Evolutionary conservation across 768 basidiomycete genomes (phyloP).

Genomic region (Leucogyrophana mollusca): DNA sequence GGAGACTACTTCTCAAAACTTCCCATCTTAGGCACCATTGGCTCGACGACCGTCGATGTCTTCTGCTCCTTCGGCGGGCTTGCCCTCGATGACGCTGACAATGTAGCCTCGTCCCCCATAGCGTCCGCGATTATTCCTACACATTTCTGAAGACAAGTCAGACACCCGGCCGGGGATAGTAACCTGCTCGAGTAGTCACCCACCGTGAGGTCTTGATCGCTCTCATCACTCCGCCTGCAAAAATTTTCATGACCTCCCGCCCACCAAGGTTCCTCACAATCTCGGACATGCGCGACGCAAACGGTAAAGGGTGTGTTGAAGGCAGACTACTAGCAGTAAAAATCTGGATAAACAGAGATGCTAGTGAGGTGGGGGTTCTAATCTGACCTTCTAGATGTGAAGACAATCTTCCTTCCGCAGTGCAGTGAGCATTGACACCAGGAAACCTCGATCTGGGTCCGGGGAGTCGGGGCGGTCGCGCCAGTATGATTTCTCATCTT

Average conservation of each 20-base stretch:
- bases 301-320: conserved; percentile 45
- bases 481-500: conserved; percentile 49
- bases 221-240: conserved; percentile 59
- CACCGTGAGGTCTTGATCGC: conserved; percentile 59
- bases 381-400: conserved; percentile 48
- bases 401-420: conserved; percentile 51
- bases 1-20: conserved; percentile 73
- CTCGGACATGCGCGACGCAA: conserved; percentile 42
- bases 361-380: too few species aligned
- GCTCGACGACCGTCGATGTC: conserved; percentile 35
- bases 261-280: conserved; percentile 60
- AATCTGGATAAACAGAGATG: conserved; percentile 11
- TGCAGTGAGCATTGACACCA: conserved; percentile 37
- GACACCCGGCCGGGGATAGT: neutral
- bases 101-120: conserved; percentile 49
- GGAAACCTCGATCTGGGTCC: conserved; percentile 48
- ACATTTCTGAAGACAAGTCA: conserved; percentile 41
- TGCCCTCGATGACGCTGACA: conserved; percentile 90
- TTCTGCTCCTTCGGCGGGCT: conserved; percentile 33
- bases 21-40: conserved; percentile 68
- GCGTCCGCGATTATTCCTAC: conserved; percentile 45
- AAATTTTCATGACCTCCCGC: conserved; percentile 72
- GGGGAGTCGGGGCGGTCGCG: conserved; percentile 49
- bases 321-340: conserved; percentile 44
- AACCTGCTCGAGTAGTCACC: too few species aligned